Percentiles rank a stretch among this genome's conserved stretches.
Conservation (phyloP, 2,329 filamentous ascomycete species). For the Ophiostoma ulmi region DNA sequence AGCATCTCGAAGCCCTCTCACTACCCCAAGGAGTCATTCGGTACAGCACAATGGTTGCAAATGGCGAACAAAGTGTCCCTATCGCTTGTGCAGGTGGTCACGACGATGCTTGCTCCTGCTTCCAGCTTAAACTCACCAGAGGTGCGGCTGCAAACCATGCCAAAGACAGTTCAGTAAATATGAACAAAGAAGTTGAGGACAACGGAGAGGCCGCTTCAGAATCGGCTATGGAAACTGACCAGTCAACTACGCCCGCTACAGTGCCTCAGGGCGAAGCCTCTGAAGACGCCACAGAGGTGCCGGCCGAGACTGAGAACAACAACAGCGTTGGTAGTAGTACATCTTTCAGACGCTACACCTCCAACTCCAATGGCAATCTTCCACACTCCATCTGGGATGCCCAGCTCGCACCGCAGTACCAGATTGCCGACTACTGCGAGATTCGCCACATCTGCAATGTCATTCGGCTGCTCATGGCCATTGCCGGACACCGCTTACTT, state of each 20-base stretch:
- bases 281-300: neutral
- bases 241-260: neutral
- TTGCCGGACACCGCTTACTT: conserved; percentile 43
- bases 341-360: too few species aligned
- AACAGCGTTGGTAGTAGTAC: too few species aligned
- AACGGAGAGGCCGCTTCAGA: neutral
- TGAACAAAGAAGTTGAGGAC: neutral
- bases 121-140: neutral
- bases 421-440: conserved; percentile 57
- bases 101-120: neutral
- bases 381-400: conserved; percentile 22
- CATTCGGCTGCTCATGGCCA: conserved; percentile 54
- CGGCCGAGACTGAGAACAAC: too few species aligned
- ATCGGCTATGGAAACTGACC: neutral
- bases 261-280: neutral
- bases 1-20: conserved; percentile 27
- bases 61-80: neutral
- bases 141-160: neutral
- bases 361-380: too few species aligned
- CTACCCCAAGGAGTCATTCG: conserved; percentile 28
- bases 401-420: conserved; percentile 32
- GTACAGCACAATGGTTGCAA: conserved; percentile 22
- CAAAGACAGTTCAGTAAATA: neutral
- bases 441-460: conserved; percentile 60
- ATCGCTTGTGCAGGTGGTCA: neutral